Conservation (phyloP, 805 yeast genomes). For the Starmera dryadoides region DNA sequence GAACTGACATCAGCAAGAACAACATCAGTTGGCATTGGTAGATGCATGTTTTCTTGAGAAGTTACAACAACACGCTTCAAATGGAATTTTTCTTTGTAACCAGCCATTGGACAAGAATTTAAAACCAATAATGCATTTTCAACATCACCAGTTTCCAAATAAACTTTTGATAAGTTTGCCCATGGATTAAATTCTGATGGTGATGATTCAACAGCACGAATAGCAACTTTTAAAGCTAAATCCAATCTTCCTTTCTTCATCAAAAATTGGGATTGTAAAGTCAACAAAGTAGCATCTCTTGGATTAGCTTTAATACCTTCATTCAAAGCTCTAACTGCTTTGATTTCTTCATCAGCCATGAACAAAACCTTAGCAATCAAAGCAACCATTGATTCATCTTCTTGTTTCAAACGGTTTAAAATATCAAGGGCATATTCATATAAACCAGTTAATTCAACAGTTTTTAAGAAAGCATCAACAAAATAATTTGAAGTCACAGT, state of each 20-base stretch:
- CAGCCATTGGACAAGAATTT: slow-evolving; percentile 77
- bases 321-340: slow-evolving; percentile 45
- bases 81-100: slow-evolving; percentile 56
- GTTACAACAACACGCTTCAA: slow-evolving; percentile 55
- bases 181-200: slow-evolving; percentile 76
- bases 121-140: slow-evolving; percentile 67
- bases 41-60: slow-evolving; percentile 48
- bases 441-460: slow-evolving; percentile 56
- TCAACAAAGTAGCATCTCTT: slow-evolving; percentile 47
- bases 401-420: slow-evolving; percentile 40
- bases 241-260: slow-evolving; percentile 43
- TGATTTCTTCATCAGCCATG: slow-evolving; percentile 50
- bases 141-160: slow-evolving; percentile 55
- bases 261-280: slow-evolving; percentile 53
- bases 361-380: slow-evolving; percentile 47
- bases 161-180: slow-evolving; percentile 58
- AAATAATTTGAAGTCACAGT: slow-evolving; percentile 58
- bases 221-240: slow-evolving; percentile 51
- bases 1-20: slow-evolving; percentile 61
- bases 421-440: slow-evolving; percentile 56
- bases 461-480: slow-evolving; percentile 65
- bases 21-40: slow-evolving; percentile 73
- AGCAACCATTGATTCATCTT: slow-evolving; percentile 52
- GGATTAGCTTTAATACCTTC: slow-evolving; percentile 42
- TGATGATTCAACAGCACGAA: slow-evolving; percentile 57